Base-by-base conservation (phyloP, 306 rosid genomes). In the Abrus pulchellus region DNA sequence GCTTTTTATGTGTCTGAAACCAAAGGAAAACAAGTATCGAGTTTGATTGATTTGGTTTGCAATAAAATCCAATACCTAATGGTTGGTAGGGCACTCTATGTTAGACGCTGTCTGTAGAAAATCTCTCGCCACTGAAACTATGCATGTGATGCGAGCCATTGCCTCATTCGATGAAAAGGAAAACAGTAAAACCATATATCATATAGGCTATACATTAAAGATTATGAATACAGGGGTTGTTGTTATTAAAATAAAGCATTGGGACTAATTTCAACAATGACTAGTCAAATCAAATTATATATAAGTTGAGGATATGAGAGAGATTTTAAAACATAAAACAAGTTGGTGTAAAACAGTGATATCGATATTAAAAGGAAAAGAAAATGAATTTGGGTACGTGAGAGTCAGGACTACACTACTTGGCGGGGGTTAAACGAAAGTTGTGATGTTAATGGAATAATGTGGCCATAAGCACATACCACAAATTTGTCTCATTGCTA, bases 381-480 rank as follows among this genome's bases (percentile, higher is more conserved):
- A 4, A 36, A 36, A 36, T 2, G 4, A 36, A 36, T 2, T 36
- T 36, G 40, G 2, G 40, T 36, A 36, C 40, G 2, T 2, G 4
- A 36, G 40, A 36, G 40, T 48, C 10, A 13, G 53, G 14, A 11
- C 66, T 74, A 78, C 60, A 3, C 2, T 76, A 62, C 5, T 5
- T n/a, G 76, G 30, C 33, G 63, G 60, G 59, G 54, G 70, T 54
- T 54, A 32, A 52, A 79, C 68, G 81, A 84, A 89, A 80, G 84
- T 68, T 68, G 38, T 79, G 73, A 8, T 75, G 59, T 80, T 82
- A 50, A 64, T 57, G 83, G 44, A 77, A 88, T 83, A 71, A 80
- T 81, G 87, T 76, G 68, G 84, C 55, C 83, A 88, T 74, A 66
- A 75, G 78, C 86, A 84, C 79, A 85, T 85, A 82, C 45, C 63